Evolutionary conservation across 2,329 filamentous ascomycete species (phyloP).

Genomic region (Penicillium sumatraense): DNA sequence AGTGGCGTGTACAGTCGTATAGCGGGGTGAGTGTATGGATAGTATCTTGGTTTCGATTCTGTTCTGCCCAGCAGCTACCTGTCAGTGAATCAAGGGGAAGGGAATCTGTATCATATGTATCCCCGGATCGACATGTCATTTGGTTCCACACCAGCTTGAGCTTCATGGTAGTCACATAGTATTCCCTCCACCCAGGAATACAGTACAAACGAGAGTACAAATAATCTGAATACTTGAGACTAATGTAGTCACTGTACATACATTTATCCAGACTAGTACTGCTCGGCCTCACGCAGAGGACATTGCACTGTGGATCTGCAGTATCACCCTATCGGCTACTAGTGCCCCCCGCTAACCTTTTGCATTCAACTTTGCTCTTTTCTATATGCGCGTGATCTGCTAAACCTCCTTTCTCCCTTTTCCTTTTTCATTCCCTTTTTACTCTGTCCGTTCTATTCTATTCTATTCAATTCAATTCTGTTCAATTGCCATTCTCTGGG

Average conservation of each 20-base stretch:
- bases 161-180: no score
- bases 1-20: no score
- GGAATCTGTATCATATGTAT: constrained; percentile 1
- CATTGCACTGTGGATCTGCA: constrained; percentile 4
- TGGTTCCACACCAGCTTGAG: neutral
- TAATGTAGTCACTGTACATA: no score
- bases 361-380: neutral
- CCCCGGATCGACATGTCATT: constrained; percentile 22
- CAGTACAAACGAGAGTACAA: no score
- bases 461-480: neutral
- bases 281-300: neutral
- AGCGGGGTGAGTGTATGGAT: no score
- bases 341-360: neutral
- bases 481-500: neutral
- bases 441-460: neutral
- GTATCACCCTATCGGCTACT: constrained; percentile 7
- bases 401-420: constrained; percentile 6
- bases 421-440: neutral
- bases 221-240: no score
- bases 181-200: no score
- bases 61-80: no score
- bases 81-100: neutral
- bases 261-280: neutral
- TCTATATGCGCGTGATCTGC: constrained; percentile 19
- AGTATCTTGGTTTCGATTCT: no score